Percentiles rank a stretch among this genome's conserved stretches.
Evolutionary conservation across 176 grass and related monocot genomes (phyloP).

Genomic region (Canna indica): DNA sequence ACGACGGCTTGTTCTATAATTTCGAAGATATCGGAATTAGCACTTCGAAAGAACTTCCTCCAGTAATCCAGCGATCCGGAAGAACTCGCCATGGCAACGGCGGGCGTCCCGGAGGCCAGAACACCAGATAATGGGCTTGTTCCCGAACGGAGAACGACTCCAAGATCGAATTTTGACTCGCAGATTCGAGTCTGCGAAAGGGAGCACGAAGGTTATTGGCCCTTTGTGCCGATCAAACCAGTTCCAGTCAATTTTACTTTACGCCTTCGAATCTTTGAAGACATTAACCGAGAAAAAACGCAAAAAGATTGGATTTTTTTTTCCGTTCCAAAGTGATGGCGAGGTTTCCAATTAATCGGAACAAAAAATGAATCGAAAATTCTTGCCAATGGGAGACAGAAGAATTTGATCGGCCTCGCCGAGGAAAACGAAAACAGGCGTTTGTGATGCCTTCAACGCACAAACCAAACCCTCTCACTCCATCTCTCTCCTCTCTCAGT

Average conservation of each 20-base stretch:
- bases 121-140: background rate
- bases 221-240: background rate
- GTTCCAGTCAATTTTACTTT: background rate
- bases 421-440: background rate
- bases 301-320: background rate
- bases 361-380: background rate
- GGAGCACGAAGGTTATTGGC: background rate
- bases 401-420: background rate
- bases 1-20: constrained; percentile 47
- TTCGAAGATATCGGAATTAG: constrained; percentile 40
- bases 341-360: background rate
- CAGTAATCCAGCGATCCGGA: constrained; percentile 45
- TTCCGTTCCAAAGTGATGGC: background rate
- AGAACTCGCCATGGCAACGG: constrained; percentile 7
- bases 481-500: background rate
- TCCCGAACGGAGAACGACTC: background rate
- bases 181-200: too few relatives aligned
- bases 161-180: background rate
- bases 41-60: constrained; percentile 46
- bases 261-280: background rate
- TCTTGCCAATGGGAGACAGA: background rate
- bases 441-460: background rate
- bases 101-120: background rate
- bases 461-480: background rate
- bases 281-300: background rate